These are phyloP conservation scores for Neoboletus magnificus DNA, from an alignment of 768 basidiomycete species.

Conservation along the genomic window DNA sequence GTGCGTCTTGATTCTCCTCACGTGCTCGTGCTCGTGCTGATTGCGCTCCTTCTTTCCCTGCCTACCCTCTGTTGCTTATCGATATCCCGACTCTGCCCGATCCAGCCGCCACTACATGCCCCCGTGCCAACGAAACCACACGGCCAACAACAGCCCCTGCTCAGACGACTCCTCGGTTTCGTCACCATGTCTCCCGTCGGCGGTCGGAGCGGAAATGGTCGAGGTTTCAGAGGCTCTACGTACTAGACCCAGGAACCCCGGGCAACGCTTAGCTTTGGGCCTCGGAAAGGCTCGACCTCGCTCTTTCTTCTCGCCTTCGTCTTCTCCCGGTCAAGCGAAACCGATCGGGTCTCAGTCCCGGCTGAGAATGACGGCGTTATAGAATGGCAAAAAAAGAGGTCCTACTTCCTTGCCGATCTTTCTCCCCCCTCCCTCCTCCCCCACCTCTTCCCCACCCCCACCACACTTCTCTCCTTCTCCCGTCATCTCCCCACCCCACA, in stretches of 20 bases:
- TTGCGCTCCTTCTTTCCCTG: conserved; percentile 3
- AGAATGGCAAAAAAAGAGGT: not conserved
- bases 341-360: not conserved
- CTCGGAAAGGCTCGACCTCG: not conserved
- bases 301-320: not conserved
- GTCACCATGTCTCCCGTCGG: conserved; percentile 22
- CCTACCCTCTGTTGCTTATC: not conserved
- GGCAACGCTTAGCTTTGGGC: not conserved
- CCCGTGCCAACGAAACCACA: conserved; percentile 30
- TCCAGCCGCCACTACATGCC: conserved; percentile 27
- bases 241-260: conserved; percentile 14
- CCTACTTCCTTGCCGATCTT: conserved; percentile 11
- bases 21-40: conserved; percentile 16
- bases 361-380: conserved; percentile 8
- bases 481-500: conserved; percentile 1
- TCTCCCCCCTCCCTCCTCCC: not conserved
- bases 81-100: not conserved
- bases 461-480: conserved; percentile 8
- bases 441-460: conserved; percentile 9
- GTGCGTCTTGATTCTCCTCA: conserved; percentile 21
- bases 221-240: conserved; percentile 23
- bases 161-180: conserved; percentile 32
- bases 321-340: not conserved
- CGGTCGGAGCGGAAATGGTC: conserved; percentile 23
- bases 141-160: conserved; percentile 24